A percentile compares a stretch with the other conserved stretches of the same genome.
These are phyloP conservation scores for Sophora flavescens DNA, from an alignment of 306 rosid genomes.

Conservation along the genomic window DNA sequence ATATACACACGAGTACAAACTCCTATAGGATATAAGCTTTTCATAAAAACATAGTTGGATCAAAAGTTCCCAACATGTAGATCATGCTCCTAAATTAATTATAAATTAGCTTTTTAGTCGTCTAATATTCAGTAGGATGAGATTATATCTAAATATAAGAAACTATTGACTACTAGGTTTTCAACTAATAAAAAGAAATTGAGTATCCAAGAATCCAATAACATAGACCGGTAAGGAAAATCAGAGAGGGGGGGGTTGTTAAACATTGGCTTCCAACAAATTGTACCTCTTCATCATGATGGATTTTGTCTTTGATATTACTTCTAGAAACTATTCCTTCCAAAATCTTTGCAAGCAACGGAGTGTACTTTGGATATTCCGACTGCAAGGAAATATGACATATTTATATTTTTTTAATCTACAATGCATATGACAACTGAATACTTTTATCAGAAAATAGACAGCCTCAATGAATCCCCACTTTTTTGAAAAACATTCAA, in stretches of 20 bases:
- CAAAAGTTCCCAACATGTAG: conserved; percentile 9
- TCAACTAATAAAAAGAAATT: neutral
- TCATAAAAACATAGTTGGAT: neutral
- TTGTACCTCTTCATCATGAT: conserved; percentile 71
- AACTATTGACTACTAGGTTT: conserved; percentile 21
- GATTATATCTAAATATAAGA: conserved; percentile 8
- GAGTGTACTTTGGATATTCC: conserved; percentile 89
- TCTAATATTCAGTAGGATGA: conserved; percentile 20
- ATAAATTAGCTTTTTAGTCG: neutral
- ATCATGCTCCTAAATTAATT: conserved; percentile 14
- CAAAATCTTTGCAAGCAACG: conserved; percentile 86
- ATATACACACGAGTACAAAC: conserved; percentile 26
- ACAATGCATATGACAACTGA: conserved; percentile 31
- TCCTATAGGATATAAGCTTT: conserved; percentile 23
- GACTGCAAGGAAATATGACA: conserved; percentile 64
- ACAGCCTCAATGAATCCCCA: neutral
- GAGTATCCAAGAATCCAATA: conserved; percentile 38
- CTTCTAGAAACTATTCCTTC: conserved; percentile 76
- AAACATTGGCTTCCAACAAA: conserved; percentile 21
- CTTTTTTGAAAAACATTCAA: conserved; percentile 11
- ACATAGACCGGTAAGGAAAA: conserved; percentile 20
- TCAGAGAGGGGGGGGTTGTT: neutral
- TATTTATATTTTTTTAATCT: conserved; percentile 5
- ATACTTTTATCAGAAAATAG: conserved; percentile 1
- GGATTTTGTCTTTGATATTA: conserved; percentile 64